Evolutionary conservation across 1,284 basidiomycete genomes (phyloP).

Genomic region (Jaminaea rosea): DNA sequence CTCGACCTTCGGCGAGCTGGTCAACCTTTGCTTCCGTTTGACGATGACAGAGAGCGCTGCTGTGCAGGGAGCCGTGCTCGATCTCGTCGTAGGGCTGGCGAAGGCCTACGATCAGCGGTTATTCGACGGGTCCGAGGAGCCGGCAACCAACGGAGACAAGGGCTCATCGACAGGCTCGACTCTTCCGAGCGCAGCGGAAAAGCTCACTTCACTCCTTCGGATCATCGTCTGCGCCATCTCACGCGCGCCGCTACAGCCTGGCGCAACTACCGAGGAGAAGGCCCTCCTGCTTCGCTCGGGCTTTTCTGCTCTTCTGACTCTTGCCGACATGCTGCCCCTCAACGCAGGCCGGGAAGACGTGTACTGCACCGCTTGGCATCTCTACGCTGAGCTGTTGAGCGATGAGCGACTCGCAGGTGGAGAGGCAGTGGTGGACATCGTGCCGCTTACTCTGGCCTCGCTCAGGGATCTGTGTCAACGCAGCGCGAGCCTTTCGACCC

Average conservation of each 20-base stretch:
- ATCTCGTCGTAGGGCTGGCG: constrained; percentile 61
- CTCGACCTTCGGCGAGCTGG: constrained; percentile 79
- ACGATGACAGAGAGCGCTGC: constrained; percentile 71
- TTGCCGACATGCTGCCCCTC: constrained; percentile 58
- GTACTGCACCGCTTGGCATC: constrained; percentile 66
- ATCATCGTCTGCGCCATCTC: constrained; percentile 71
- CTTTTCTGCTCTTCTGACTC: constrained; percentile 60
- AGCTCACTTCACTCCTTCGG: constrained; percentile 64
- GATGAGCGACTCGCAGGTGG: constrained; percentile 20
- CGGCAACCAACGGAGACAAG: not conserved
- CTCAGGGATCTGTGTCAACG: constrained; percentile 34
- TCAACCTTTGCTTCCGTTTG: constrained; percentile 77
- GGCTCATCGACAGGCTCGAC: not conserved
- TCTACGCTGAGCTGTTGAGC: constrained; percentile 61
- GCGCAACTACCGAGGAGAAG: constrained; percentile 27
- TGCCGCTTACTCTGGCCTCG: constrained; percentile 25
- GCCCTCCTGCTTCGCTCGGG: constrained; percentile 61
- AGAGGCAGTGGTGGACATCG: constrained; percentile 20
- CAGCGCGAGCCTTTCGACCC: constrained; percentile 32
- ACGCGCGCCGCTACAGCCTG: constrained; percentile 55
- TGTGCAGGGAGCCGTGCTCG: constrained; percentile 67
- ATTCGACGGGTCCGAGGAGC: constrained; percentile 23
- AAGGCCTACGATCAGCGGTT: constrained; percentile 52
- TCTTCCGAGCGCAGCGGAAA: constrained; percentile 29
- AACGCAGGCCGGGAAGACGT: constrained; percentile 61